Evolutionary conservation across 2,329 filamentous ascomycete species (phyloP), one percentile per base, ranked within the genome.

Genomic region (Alternaria infectoria): DNA sequence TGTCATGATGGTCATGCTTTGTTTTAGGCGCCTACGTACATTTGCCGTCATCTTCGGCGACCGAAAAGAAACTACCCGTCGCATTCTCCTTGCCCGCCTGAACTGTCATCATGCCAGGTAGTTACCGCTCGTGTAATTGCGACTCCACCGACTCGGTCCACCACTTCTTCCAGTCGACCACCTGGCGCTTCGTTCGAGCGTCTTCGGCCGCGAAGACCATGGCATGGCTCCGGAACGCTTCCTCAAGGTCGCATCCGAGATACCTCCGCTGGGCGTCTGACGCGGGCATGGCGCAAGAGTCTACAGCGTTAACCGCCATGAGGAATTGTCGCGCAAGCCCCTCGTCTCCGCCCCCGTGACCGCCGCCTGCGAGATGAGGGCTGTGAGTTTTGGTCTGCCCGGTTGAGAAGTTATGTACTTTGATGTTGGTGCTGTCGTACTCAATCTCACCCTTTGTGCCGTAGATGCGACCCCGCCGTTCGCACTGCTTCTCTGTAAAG

Each of bases 161-260:
- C 92, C 93, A 97, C 50, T 85, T 80, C 46, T 82, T 81, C 89
- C 92, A 97, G 69, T 91, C 86, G 5, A 98, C 81, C 8, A 96
- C 89, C 75, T 86, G 89, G 74, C 86, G 88, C 54, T 86, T 85
- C 54, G 83, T 84, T 73, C 95, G 87, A 6, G 95, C 93, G 72
- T 97, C 91, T 81, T 98, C 96, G 0, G 95, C 96, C 23, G 93
- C 94, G 83, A 97, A 99, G 0, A 97, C 95, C 81, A 96, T 87
- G 2, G 92, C 94, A 81, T 98, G 96, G 74, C 93, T 97, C 52
- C 91, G 86, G n/a, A 98, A 86, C 2, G 91, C 88, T 75, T 98
- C 96, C 60, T 97, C 93, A 8, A 97, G 81, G 12, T 90, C 91
- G 80, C 93, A 97, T 0, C 93, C 93, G 25, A 98, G 84, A 75